Evolutionary conservation across 1,284 basidiomycete genomes (phyloP).

Genomic region (Quambalaria eucalypti): DNA sequence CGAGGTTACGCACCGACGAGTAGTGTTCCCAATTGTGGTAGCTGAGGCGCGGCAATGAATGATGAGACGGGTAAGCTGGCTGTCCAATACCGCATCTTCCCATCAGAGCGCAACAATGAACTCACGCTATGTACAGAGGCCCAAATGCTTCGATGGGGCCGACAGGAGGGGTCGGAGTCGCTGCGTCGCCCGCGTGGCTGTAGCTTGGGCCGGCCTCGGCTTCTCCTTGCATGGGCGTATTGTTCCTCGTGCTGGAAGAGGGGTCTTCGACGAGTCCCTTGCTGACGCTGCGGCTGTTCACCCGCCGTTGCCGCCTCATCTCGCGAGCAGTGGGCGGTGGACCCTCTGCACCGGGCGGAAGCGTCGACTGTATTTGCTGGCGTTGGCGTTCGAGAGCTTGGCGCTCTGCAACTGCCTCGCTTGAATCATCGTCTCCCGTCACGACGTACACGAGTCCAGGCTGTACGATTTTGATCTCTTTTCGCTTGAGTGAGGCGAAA

Average conservation of each 20-base stretch:
- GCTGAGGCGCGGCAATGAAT: conserved; percentile 51
- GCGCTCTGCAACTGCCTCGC: conserved; percentile 23
- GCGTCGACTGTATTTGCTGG: conserved; percentile 16
- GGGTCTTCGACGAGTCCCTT: neutral
- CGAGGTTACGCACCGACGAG: conserved; percentile 75
- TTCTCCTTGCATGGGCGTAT: neutral
- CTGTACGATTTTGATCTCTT: conserved; percentile 81
- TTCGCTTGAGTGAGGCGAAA: conserved; percentile 68
- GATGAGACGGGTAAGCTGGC: neutral
- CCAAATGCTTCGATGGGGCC: conserved; percentile 28
- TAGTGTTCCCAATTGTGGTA: conserved; percentile 92
- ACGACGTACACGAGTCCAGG: conserved; percentile 55
- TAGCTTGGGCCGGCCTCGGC: neutral
- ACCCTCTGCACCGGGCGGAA: conserved; percentile 12
- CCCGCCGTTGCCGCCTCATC: conserved; percentile 12
- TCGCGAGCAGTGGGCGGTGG: conserved; percentile 21
- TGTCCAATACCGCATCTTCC: neutral
- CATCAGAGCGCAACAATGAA: neutral
- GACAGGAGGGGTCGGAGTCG: neutral
- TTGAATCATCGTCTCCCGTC: conserved; percentile 44
- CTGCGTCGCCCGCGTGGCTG: neutral
- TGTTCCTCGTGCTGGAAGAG: neutral
- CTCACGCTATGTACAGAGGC: conserved; percentile 34
- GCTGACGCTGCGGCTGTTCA: conserved; percentile 6
- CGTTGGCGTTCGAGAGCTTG: conserved; percentile 22